A percentile compares a stretch with the other conserved stretches of the same genome.
Conservation (phyloP, 306 rosid genomes). For the Heteromeles arbutifolia region DNA sequence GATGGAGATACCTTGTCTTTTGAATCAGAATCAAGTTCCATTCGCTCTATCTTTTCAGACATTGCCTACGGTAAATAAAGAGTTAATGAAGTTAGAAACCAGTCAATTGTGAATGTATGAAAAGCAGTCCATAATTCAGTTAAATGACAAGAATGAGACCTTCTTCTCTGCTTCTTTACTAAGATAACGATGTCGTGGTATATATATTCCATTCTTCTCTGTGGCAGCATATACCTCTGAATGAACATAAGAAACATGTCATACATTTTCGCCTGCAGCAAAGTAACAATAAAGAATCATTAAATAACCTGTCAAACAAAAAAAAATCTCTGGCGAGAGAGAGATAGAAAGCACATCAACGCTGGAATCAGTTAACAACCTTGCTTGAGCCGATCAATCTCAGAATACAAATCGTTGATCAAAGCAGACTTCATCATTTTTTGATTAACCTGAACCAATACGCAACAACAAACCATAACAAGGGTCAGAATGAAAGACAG, state of each 20-base stretch:
- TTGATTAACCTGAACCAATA: constrained; percentile 61
- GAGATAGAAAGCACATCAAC: constrained; percentile 3
- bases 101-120: constrained; percentile 7
- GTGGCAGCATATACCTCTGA: constrained; percentile 93
- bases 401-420: constrained; percentile 89
- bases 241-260: background rate
- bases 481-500: constrained; percentile 2
- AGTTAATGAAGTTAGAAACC: constrained; percentile 8
- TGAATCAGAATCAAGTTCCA: constrained; percentile 79
- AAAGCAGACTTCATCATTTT: constrained; percentile 97
- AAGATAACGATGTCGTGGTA: constrained; percentile 92
- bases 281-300: background rate
- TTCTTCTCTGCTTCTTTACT: constrained; percentile 90
- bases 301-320: background rate
- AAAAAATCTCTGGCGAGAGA: background rate
- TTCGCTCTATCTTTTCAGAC: constrained; percentile 86
- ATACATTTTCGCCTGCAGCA: constrained; percentile 2
- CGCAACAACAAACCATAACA: constrained; percentile 24
- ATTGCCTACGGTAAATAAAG: constrained; percentile 53
- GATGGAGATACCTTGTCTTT: constrained; percentile 72
- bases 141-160: constrained; percentile 35
- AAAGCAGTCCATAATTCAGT: background rate
- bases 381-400: constrained; percentile 94
- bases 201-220: constrained; percentile 93
- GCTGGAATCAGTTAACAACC: constrained; percentile 38